These are phyloP conservation scores for Auriscalpium microsporum DNA, from an alignment of 768 basidiomycete genomes.

Conservation along the genomic window DNA sequence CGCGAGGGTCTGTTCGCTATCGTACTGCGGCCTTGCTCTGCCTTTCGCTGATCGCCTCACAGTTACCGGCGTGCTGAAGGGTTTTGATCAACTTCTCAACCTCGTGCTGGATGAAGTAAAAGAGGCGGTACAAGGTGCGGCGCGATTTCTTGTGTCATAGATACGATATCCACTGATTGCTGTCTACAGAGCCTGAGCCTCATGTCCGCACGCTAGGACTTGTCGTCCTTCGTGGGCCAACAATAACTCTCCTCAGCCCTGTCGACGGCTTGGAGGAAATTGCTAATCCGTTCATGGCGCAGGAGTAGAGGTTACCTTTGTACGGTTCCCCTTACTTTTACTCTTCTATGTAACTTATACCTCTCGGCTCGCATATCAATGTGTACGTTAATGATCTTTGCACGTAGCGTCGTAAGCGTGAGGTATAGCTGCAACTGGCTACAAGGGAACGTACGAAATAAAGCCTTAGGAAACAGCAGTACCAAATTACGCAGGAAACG, in stretches of 20 bases:
- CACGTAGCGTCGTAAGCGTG: background rate
- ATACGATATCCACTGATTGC: background rate
- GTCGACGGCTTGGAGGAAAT: conserved; percentile 95
- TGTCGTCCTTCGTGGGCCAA: conserved; percentile 87
- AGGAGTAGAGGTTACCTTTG: conserved; percentile 36
- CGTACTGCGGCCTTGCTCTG: background rate
- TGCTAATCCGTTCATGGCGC: conserved; percentile 75
- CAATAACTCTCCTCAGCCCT: conserved; percentile 88
- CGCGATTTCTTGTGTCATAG: conserved; percentile 7
- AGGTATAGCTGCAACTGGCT: background rate
- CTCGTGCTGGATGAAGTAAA: conserved; percentile 94
- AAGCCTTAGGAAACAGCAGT: background rate
- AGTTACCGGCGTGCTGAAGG: conserved; percentile 93
- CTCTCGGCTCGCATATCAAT: background rate
- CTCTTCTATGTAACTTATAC: background rate
- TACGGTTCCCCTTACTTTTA: background rate
- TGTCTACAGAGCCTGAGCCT: conserved; percentile 49
- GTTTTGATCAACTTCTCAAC: conserved; percentile 93
- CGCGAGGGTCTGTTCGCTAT: conserved; percentile 60
- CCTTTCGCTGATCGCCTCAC: background rate
- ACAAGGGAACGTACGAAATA: background rate
- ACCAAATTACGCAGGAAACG: background rate
- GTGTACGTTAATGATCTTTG: background rate
- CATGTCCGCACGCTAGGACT: conserved; percentile 67
- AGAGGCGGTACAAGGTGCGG: conserved; percentile 66